Conservation (phyloP, 768 basidiomycete species). For the Hypsizygus marmoreus region DNA sequence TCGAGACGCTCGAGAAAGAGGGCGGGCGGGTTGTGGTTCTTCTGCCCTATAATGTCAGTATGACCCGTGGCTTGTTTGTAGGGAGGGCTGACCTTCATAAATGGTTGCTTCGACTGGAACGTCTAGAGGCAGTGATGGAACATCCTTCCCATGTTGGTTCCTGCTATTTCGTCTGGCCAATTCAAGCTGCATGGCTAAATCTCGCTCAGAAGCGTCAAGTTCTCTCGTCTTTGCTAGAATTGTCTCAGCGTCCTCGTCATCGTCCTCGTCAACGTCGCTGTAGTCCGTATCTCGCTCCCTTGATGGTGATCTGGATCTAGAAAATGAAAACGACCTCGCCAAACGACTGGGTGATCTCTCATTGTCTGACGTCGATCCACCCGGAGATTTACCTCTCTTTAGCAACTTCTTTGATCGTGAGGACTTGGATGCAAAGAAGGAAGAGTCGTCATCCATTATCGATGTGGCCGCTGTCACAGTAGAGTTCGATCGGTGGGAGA, state of each 20-base stretch:
- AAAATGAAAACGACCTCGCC: conserved; percentile 29
- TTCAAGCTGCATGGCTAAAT: conserved; percentile 76
- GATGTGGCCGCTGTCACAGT: conserved; percentile 66
- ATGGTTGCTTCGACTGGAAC: conserved; percentile 64
- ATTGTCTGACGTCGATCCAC: conserved; percentile 44
- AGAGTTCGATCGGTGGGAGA: conserved; percentile 72
- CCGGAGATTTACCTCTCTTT: conserved; percentile 44
- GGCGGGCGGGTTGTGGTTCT: conserved; percentile 55
- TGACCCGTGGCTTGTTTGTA: too few species aligned
- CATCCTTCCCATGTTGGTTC: conserved; percentile 60
- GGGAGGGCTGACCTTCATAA: conserved; percentile 63
- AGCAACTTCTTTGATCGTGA: conserved; percentile 50
- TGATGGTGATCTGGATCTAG: conserved; percentile 46
- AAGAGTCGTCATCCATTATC: conserved; percentile 62
- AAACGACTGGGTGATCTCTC: conserved; percentile 43
- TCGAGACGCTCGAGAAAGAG: conserved; percentile 55
- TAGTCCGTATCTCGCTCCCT: conserved; percentile 40
- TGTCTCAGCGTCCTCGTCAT: conserved; percentile 45
- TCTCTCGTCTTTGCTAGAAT: conserved; percentile 36
- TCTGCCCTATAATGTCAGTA: conserved; percentile 41
- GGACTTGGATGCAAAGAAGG: conserved; percentile 44
- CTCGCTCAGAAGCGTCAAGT: conserved; percentile 70
- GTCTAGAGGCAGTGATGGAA: conserved; percentile 42
- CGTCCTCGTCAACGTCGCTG: conserved; percentile 50
- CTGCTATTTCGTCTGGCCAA: conserved; percentile 84